Evolutionary conservation across 2,329 filamentous ascomycete genomes (phyloP).

Genomic region (Exophiala lecanii-corni): DNA sequence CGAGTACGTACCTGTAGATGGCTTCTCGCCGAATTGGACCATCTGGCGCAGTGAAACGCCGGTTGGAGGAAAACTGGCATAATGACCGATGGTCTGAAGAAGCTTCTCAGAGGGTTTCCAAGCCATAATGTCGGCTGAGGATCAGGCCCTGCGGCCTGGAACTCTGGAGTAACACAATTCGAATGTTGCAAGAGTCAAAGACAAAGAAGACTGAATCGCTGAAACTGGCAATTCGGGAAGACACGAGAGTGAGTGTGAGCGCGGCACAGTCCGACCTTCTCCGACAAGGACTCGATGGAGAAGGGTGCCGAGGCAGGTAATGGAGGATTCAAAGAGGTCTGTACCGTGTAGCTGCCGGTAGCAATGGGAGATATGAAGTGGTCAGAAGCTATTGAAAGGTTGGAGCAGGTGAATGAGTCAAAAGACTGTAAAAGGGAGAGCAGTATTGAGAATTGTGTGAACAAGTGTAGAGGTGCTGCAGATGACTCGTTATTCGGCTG

Average conservation of each 20-base stretch:
- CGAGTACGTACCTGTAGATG: conserved; percentile 67
- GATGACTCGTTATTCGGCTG: not conserved
- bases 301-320: conserved; percentile 6
- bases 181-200: conserved; percentile 12
- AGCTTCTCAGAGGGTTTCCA: conserved; percentile 87
- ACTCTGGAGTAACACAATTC: conserved; percentile 21
- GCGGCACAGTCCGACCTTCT: conserved; percentile 20
- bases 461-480: not conserved
- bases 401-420: not conserved
- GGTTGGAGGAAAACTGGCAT: conserved; percentile 93
- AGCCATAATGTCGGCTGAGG: conserved; percentile 58
- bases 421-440: not conserved
- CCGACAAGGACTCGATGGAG: conserved; percentile 7
- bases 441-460: not conserved
- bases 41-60: conserved; percentile 96
- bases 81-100: conserved; percentile 97
- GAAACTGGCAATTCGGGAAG: conserved; percentile 16
- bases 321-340: not conserved
- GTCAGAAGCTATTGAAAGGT: not conserved
- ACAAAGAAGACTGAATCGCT: conserved; percentile 1
- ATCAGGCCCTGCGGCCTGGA: conserved; percentile 29
- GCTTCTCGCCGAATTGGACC: conserved; percentile 96
- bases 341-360: no score
- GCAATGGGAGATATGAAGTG: not conserved
- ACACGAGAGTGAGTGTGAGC: conserved; percentile 3